phyloP scores from a whole-genome alignment of 495 filamentous ascomycete genomes.

The Rusavskia elegans region DNA sequence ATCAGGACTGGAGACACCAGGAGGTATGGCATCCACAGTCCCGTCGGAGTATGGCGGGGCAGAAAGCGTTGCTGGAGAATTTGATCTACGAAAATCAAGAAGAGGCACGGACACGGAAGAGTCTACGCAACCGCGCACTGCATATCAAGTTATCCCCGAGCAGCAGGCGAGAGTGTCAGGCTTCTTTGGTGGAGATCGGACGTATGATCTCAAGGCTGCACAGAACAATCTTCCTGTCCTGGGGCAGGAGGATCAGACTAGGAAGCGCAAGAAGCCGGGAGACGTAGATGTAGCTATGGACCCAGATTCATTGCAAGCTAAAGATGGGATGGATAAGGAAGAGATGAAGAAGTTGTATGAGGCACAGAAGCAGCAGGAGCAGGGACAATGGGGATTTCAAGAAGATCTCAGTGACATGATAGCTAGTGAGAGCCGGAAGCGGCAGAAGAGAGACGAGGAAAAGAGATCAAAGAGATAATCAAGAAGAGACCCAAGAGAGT shows the following conservation, averaged over 20 bases:
- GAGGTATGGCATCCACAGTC: constrained; percentile 62
- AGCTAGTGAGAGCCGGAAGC: constrained; percentile 78
- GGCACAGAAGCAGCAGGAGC: constrained; percentile 53
- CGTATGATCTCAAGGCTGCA: constrained; percentile 60
- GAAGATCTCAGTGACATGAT: constrained; percentile 97
- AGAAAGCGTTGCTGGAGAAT: constrained; percentile 68
- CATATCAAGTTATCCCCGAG: constrained; percentile 86
- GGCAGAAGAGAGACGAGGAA: constrained; percentile 75
- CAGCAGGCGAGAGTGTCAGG: constrained; percentile 67
- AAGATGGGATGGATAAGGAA: constrained; percentile 57
- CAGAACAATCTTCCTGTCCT: constrained; percentile 48
- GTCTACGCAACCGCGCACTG: constrained; percentile 48
- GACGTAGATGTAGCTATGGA: constrained; percentile 90
- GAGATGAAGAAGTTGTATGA: constrained; percentile 61
- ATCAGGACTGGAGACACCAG: constrained; percentile 64
- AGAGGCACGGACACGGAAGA: constrained; percentile 85
- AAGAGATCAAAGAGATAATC: constrained; percentile 34
- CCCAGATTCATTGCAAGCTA: constrained; percentile 51
- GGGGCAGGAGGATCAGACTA: constrained; percentile 61
- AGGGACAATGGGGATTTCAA: constrained; percentile 66
- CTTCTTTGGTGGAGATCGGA: constrained; percentile 89
- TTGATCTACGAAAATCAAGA: constrained; percentile 78
- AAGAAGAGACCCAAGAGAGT: background rate
- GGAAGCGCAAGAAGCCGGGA: constrained; percentile 87
- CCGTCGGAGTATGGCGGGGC: constrained; percentile 59